Base-by-base conservation (phyloP, 2,329 filamentous ascomycete genomes). In the Penicillium sp. region DNA sequence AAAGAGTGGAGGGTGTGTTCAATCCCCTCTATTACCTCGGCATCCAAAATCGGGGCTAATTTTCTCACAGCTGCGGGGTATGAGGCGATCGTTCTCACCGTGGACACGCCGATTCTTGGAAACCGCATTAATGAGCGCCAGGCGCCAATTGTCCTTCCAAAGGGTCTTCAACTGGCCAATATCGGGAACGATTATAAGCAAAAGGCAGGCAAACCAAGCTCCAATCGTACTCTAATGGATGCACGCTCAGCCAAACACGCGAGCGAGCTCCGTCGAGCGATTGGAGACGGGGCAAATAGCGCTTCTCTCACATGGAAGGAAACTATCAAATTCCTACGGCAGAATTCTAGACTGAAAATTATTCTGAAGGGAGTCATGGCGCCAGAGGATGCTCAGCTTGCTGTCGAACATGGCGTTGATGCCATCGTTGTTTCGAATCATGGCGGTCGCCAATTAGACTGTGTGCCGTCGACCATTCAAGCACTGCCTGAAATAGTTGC, bases 391-490 rank as follows among this genome's bases (percentile, higher is more conserved):
- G 49, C 46, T 4, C 18, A 39, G 9, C 37, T 46, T 24, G 41
- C 46, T 4, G 43, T 49, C 4, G 36, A 46, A 13, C 33, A 48
- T 34, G 49, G 49, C 3, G 23, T 37, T 15, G 49, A 52, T 36
- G 45, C 44, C 15, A 49, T 52, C 12, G 21, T 55, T 20, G 41
- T 55, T 3, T 55, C 52, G 3, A 55, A 55, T 9, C 52, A 55
- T 20, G 52, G 48, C 7, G 49, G 49, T 4, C 45, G 49, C 5
- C 52, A 51, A 39, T 34, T 55, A 10, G 52, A 52, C 7, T 26
- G 48, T 32, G 52, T 33, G 3, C 52, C 52, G 15, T 47, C 52
- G 10, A 49, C 49, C 8, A 50, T 49, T 6, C 48, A 55, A 20
- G 49, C 45, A 13, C 30, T 52, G 6, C 39, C 48, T 1, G 43